Percentiles rank a stretch among this genome's conserved stretches.
phyloP scores from a whole-genome alignment of 495 filamentous ascomycete species.

The Neurospora intermedia region DNA sequence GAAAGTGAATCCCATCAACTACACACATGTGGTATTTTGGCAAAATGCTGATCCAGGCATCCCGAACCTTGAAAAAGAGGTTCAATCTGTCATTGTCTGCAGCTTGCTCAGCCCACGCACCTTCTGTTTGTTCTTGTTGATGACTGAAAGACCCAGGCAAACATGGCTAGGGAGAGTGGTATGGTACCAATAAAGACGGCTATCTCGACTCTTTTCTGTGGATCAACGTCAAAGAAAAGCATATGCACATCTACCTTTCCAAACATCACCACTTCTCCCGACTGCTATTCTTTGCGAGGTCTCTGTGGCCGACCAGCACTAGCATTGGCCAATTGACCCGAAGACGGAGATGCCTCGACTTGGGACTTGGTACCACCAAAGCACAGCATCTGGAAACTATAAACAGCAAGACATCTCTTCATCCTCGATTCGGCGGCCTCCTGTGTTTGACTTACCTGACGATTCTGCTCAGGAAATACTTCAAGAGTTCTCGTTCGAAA shows the following conservation, averaged over 20 bases:
- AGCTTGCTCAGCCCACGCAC: slow-evolving; percentile 1
- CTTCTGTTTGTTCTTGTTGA: not conserved
- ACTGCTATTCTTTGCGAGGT: not conserved
- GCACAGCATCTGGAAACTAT: not conserved
- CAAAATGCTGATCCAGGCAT: slow-evolving; percentile 17
- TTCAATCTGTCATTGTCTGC: not conserved
- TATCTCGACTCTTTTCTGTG: not conserved
- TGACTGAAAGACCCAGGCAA: slow-evolving; percentile 1
- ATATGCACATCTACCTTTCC: not conserved
- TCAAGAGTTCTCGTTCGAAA: not conserved
- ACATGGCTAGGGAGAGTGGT: not conserved
- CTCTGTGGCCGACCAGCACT: not conserved
- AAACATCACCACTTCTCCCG: not conserved
- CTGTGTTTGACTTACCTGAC: not conserved
- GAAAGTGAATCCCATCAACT: slow-evolving; percentile 14
- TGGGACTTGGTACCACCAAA: not conserved
- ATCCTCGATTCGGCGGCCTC: not conserved
- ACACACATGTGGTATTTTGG: slow-evolving; percentile 17
- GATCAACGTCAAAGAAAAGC: not conserved
- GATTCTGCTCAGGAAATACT: not conserved
- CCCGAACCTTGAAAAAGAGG: slow-evolving; percentile 5
- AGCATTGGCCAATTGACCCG: not conserved
- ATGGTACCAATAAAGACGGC: not conserved
- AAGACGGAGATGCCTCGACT: not conserved
- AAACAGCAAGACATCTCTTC: not conserved